These are phyloP conservation scores for Schizosaccharomyces octosporus DNA, from an alignment of 805 yeast species.

Conservation along the genomic window DNA sequence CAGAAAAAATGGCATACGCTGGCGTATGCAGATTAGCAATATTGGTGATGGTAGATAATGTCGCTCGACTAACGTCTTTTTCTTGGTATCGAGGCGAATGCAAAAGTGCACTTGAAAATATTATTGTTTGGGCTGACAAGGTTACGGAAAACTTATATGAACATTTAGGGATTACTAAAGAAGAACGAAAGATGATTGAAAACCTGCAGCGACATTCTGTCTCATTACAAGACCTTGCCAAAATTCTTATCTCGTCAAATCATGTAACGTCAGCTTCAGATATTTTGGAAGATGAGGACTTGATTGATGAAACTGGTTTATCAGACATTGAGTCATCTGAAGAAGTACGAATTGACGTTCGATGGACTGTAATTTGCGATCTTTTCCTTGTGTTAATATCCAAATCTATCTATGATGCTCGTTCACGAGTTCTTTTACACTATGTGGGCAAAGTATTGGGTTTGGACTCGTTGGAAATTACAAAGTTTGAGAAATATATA, in stretches of 20 bases:
- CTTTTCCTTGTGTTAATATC: constrained; percentile 54
- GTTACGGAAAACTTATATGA: neutral
- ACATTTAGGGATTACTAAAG: neutral
- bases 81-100: neutral
- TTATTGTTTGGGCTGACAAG: neutral
- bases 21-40: constrained; percentile 54
- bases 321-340: constrained; percentile 12
- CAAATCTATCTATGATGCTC: constrained; percentile 68
- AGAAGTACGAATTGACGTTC: constrained; percentile 29
- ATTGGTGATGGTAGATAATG: constrained; percentile 51
- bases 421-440: constrained; percentile 61
- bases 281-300: constrained; percentile 5
- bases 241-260: neutral
- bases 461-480: constrained; percentile 40
- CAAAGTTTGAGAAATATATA: constrained; percentile 72
- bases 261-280: constrained; percentile 4
- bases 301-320: constrained; percentile 9
- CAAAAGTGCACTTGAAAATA: constrained; percentile 34
- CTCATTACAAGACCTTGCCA: constrained; percentile 2
- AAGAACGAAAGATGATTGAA: neutral
- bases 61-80: constrained; percentile 21
- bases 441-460: constrained; percentile 39
- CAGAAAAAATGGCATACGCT: constrained; percentile 72
- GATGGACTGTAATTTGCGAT: constrained; percentile 90
- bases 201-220: constrained; percentile 4